A percentile compares a stretch with the other conserved stretches of the same genome.
These are phyloP conservation scores for Gnomoniopsis sp. DNA, from an alignment of 2,329 filamentous ascomycete species.

Conservation along the genomic window DNA sequence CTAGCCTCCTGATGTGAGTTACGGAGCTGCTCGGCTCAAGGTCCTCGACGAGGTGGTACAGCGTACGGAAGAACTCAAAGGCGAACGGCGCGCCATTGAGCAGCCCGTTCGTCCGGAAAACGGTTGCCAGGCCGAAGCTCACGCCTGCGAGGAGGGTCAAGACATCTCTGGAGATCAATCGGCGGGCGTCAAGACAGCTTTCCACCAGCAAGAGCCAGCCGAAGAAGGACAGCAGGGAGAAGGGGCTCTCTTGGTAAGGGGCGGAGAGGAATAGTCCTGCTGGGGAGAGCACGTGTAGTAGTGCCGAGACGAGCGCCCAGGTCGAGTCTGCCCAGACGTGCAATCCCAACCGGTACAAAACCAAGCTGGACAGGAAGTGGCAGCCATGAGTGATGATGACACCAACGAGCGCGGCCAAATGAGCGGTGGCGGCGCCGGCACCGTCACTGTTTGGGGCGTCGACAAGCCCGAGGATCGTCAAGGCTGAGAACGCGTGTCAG, in stretches of 20 bases:
- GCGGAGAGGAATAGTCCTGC: conserved; percentile 87
- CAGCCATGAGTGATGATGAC: conserved; percentile 67
- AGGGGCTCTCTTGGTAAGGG: conserved; percentile 78
- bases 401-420: conserved; percentile 49
- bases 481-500: conserved; percentile 6
- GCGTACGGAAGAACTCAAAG: conserved; percentile 47
- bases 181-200: conserved; percentile 32
- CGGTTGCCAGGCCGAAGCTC: conserved; percentile 68
- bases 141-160: conserved; percentile 61
- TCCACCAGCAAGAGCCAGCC: conserved; percentile 69
- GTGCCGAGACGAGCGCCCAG: conserved; percentile 66
- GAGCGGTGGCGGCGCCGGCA: background rate
- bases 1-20: conserved; percentile 47
- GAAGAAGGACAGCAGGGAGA: conserved; percentile 71
- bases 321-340: conserved; percentile 48
- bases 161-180: conserved; percentile 37
- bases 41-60: conserved; percentile 35
- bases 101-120: conserved; percentile 81
- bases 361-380: conserved; percentile 72
- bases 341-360: conserved; percentile 65
- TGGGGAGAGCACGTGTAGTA: conserved; percentile 79
- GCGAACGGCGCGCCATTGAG: conserved; percentile 76
- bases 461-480: conserved; percentile 6
- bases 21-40: conserved; percentile 31
- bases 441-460: background rate